phyloP scores from a whole-genome alignment of 371 early-diverging fungal genomes.

The Mortierella sp. region DNA sequence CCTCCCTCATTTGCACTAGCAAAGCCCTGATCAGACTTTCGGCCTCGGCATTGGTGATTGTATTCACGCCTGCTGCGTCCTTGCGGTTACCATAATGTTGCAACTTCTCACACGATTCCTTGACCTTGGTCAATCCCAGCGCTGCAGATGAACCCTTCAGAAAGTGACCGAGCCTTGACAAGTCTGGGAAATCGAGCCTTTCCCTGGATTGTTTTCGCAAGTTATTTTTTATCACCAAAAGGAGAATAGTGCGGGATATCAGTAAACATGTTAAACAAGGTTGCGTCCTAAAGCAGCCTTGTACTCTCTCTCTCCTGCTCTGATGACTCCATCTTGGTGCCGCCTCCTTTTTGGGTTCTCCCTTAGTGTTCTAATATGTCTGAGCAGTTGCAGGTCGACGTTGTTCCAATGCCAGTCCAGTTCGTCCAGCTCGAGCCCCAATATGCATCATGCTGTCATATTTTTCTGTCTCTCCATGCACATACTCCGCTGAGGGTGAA shows the following conservation, averaged over 20 bases:
- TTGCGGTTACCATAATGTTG: slow-evolving; percentile 85
- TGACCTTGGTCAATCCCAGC: slow-evolving; percentile 86
- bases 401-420: too few species aligned
- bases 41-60: slow-evolving; percentile 71
- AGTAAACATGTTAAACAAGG: background rate
- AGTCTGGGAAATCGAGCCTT: slow-evolving; percentile 72
- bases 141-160: slow-evolving; percentile 93
- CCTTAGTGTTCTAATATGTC: background rate
- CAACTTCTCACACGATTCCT: slow-evolving; percentile 86
- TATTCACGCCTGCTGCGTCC: slow-evolving; percentile 69
- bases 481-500: background rate
- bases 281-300: too few species aligned
- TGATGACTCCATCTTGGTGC: background rate
- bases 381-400: too few species aligned
- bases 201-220: slow-evolving; percentile 57
- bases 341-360: too few species aligned
- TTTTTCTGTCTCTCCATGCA: too few species aligned
- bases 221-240: too few species aligned
- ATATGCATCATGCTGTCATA: too few species aligned
- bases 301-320: too few species aligned
- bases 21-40: slow-evolving; percentile 68
- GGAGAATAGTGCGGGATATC: background rate
- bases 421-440: too few species aligned
- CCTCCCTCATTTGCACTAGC: slow-evolving; percentile 71
- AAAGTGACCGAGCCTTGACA: slow-evolving; percentile 90